Conservation (phyloP, 768 basidiomycete genomes). For the Fistulinella prunicolor region DNA sequence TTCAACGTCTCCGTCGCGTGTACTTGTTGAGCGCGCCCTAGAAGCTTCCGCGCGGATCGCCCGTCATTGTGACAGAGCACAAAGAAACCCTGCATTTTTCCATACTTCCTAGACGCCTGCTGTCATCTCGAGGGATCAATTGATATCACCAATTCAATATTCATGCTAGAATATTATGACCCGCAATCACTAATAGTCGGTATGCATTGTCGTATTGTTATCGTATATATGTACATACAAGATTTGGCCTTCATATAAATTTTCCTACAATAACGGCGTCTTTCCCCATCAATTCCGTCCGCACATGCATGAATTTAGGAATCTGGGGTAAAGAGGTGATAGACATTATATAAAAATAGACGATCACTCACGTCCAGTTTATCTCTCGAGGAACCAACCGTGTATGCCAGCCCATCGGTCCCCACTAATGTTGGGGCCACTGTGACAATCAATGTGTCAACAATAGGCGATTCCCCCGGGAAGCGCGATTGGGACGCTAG, state of each 20-base stretch:
- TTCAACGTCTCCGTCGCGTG: constrained; percentile 43
- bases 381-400: constrained; percentile 16
- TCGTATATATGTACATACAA: neutral
- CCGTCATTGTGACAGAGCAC: constrained; percentile 56
- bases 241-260: constrained; percentile 10
- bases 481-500: constrained; percentile 7
- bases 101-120: constrained; percentile 15
- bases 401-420: constrained; percentile 60
- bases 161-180: neutral
- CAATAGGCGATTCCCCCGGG: constrained; percentile 27
- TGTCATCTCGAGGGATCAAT: neutral
- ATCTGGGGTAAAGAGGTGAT: constrained; percentile 9
- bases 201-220: neutral
- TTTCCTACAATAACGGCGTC: constrained; percentile 32
- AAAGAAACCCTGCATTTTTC: constrained; percentile 49
- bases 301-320: constrained; percentile 28
- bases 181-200: neutral
- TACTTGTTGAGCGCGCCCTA: constrained; percentile 55
- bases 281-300: constrained; percentile 30
- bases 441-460: constrained; percentile 81
- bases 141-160: constrained; percentile 3
- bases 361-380: constrained; percentile 15
- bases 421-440: constrained; percentile 87
- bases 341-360: neutral
- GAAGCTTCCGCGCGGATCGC: constrained; percentile 59